Conservation (phyloP, 2,329 filamentous ascomycete genomes). For the Juglanconis sp. region DNA sequence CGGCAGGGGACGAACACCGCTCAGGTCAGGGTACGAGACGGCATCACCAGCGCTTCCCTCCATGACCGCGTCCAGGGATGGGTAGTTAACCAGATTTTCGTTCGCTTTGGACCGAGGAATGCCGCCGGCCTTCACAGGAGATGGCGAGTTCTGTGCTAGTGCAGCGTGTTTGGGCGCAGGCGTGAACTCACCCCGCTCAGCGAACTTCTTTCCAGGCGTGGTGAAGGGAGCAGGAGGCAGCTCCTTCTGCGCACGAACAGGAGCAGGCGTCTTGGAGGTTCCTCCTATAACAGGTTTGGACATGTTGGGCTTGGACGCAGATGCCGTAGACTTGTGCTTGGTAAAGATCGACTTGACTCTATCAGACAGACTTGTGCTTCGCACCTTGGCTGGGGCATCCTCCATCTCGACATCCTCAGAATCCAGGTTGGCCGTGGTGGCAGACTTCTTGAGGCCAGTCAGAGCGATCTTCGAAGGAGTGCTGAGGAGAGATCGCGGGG, state of each 20-base stretch:
- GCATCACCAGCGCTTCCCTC: constrained; percentile 29
- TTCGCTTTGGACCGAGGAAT: constrained; percentile 41
- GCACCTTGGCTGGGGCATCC: constrained; percentile 33
- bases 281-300: constrained; percentile 39
- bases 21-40: constrained; percentile 53
- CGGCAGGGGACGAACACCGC: constrained; percentile 29
- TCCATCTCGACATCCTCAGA: constrained; percentile 29
- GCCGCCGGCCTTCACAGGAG: constrained; percentile 48
- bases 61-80: constrained; percentile 30
- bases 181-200: constrained; percentile 79
- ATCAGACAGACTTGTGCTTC: constrained; percentile 51
- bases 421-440: constrained; percentile 44
- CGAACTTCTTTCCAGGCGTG: constrained; percentile 63
- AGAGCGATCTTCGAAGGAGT: constrained; percentile 51
- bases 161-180: constrained; percentile 58
- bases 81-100: constrained; percentile 32
- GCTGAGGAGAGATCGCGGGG: constrained; percentile 41
- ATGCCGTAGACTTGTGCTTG: constrained; percentile 33
- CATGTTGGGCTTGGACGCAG: constrained; percentile 44
- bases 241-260: constrained; percentile 46
- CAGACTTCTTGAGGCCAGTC: constrained; percentile 46
- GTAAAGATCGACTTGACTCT: constrained; percentile 58
- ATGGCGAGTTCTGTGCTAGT: constrained; percentile 49
- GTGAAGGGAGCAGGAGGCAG: constrained; percentile 53
- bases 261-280: constrained; percentile 45